These are phyloP conservation scores for Phytophthora aleatoria DNA, from an alignment of 352 stramenopile genomes.

Conservation along the genomic window DNA sequence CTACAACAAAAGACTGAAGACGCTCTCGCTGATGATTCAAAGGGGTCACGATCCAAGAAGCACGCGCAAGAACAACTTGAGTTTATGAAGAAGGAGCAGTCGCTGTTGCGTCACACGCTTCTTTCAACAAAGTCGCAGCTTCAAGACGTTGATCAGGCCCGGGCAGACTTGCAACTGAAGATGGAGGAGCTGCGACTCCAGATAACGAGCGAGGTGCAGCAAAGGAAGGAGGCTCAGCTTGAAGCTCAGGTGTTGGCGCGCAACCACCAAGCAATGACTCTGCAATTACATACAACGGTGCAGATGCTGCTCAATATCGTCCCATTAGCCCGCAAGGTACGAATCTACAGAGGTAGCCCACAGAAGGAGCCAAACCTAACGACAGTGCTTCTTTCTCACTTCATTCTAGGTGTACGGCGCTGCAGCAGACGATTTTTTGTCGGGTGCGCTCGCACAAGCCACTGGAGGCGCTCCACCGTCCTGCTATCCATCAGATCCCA, in stretches of 20 bases:
- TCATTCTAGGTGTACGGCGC: constrained; percentile 56
- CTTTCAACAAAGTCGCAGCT: constrained; percentile 56
- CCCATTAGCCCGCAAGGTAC: constrained; percentile 59
- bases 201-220: constrained; percentile 41
- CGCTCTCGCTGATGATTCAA: constrained; percentile 36
- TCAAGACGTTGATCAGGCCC: constrained; percentile 51
- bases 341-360: background rate
- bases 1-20: constrained; percentile 35
- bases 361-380: background rate
- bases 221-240: constrained; percentile 63
- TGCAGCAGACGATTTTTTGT: constrained; percentile 66
- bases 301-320: constrained; percentile 78
- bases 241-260: constrained; percentile 58
- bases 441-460: constrained; percentile 53
- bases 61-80: constrained; percentile 64
- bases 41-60: constrained; percentile 43
- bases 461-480: constrained; percentile 26
- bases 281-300: constrained; percentile 73
- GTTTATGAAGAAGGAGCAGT: constrained; percentile 71
- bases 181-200: constrained; percentile 37
- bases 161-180: constrained; percentile 32
- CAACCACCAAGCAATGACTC: constrained; percentile 75
- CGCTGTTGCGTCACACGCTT: constrained; percentile 44
- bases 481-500: background rate
- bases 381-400: background rate